Percentiles rank a stretch among this genome's conserved stretches.
Evolutionary conservation across 2,329 filamentous ascomycete species (phyloP).

Genomic region (Phoma sp.): DNA sequence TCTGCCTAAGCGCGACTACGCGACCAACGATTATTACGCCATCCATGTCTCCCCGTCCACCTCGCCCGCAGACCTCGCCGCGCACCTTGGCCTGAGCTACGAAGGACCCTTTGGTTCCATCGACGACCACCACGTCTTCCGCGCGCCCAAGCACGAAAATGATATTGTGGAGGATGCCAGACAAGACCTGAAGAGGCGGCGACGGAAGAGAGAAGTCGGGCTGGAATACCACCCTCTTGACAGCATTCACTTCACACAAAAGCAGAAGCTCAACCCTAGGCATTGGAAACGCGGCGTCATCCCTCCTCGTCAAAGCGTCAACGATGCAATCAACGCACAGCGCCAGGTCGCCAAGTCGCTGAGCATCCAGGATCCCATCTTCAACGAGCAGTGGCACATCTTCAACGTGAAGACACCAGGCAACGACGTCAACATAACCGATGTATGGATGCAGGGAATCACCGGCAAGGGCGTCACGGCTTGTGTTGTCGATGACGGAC

Average conservation of each 20-base stretch:
- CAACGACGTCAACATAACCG: constrained; percentile 96
- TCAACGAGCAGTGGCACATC: constrained; percentile 93
- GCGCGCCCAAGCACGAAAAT: constrained; percentile 65
- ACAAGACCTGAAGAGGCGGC: constrained; percentile 60
- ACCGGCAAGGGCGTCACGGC: constrained; percentile 89
- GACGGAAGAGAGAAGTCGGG: constrained; percentile 64
- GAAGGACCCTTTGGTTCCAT: constrained; percentile 83
- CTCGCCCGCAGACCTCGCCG: constrained; percentile 72
- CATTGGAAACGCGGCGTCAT: constrained; percentile 63
- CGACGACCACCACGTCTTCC: constrained; percentile 83
- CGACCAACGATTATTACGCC: constrained; percentile 89
- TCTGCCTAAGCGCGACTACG: constrained; percentile 71
- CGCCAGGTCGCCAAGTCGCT: constrained; percentile 60
- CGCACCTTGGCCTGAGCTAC: constrained; percentile 74
- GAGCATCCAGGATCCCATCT: constrained; percentile 87
- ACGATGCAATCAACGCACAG: constrained; percentile 56
- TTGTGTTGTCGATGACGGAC: constrained; percentile 92
- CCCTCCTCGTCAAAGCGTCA: constrained; percentile 35
- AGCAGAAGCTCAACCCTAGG: constrained; percentile 69
- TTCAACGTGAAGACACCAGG: constrained; percentile 81
- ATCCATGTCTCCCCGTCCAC: constrained; percentile 75
- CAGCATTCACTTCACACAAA: constrained; percentile 77
- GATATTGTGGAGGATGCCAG: constrained; percentile 59
- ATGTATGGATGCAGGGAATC: constrained; percentile 86
- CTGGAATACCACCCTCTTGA: constrained; percentile 67